Evolutionary conservation across 345 rosid species (phyloP), one percentile per base, ranked within the genome.

Genomic region (Ceriops decandra): DNA sequence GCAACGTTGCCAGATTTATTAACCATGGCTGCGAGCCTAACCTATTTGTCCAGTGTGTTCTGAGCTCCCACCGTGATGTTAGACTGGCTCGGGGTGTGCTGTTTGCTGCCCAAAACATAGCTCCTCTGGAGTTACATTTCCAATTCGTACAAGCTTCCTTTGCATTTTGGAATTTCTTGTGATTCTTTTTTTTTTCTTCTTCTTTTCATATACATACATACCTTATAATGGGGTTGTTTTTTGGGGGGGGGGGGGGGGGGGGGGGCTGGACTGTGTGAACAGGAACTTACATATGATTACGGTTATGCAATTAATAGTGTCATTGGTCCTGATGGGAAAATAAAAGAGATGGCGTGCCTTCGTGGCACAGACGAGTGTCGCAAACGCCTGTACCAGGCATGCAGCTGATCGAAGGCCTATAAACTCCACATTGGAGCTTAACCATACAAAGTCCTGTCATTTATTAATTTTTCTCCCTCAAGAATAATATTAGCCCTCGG

Each of bases 1-100:
- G 79, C n/a, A 75, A 75, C 31, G 74, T 75, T 60, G 42, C 79
- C 66, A 75, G 79, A 69, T 75, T 75, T 66, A 74, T 74, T 46
- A 69, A 74, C 57, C 78, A 69, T 52, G 69, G 78, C 61, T 74
- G 74, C 36, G 70, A 64, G 46, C 74, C 78, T 10, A 69, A 74
- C 66, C 65, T 69, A 8, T 69, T 74, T 30, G 78, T 74, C 17
- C 78, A 74, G 68, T 57, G 78, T 53, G 26, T 74, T 57, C 52
- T 74, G 66, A 68, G 78, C 57, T 32, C 69, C n/a, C 74, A 69
- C 74, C 73, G 28, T 36, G 78, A 74, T 52, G 20, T 68, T 28
- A 64, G 73, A 69, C 54, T 74, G 35, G 78, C 78, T 58, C 64
- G 78, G 20, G 64, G 64, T 32, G 70, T 74, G 70, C 69, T 74